Evolutionary conservation across 2,329 filamentous ascomycete species (phyloP).

Genomic region (Colletotrichum gigasporum): DNA sequence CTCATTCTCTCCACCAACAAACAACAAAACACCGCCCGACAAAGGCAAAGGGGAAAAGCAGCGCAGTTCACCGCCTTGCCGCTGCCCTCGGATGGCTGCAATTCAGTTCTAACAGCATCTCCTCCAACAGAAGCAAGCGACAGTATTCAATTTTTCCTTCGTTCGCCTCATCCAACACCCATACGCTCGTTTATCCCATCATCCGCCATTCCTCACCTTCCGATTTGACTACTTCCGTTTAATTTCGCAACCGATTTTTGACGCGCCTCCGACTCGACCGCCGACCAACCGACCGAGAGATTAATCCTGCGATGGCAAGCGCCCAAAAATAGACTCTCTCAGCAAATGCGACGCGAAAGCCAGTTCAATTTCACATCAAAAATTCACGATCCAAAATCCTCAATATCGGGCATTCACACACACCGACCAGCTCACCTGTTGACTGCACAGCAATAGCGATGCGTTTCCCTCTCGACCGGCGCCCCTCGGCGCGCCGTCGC

Average conservation of each 20-base stretch:
- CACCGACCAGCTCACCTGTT: background rate
- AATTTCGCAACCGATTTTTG: conserved; percentile 20
- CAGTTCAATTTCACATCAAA: background rate
- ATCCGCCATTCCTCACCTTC: conserved; percentile 1
- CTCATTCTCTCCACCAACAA: conserved; percentile 29
- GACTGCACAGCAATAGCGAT: conserved; percentile 46
- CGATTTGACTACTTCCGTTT: conserved; percentile 24
- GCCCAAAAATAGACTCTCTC: conserved; percentile 17
- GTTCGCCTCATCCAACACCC: conserved; percentile 7
- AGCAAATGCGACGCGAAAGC: conserved; percentile 27
- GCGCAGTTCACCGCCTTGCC: conserved; percentile 2
- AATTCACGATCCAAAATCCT: conserved; percentile 6
- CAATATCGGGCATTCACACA: conserved; percentile 13
- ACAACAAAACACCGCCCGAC: conserved; percentile 26
- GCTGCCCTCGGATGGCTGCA: conserved; percentile 22
- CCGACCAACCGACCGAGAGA: conserved; percentile 7
- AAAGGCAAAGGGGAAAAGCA: conserved; percentile 23
- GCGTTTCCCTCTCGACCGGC: conserved; percentile 56
- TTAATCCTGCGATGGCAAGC: conserved; percentile 17
- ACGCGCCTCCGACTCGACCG: conserved; percentile 20
- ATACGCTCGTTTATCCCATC: conserved; percentile 29
- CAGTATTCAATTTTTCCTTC: conserved; percentile 7
- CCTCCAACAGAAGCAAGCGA: conserved; percentile 16
- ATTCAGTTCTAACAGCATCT: conserved; percentile 25
- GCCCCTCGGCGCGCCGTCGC: conserved; percentile 50